Base-by-base conservation (phyloP, 257 asterid genomes). In the Schizonepeta tenuifolia region DNA sequence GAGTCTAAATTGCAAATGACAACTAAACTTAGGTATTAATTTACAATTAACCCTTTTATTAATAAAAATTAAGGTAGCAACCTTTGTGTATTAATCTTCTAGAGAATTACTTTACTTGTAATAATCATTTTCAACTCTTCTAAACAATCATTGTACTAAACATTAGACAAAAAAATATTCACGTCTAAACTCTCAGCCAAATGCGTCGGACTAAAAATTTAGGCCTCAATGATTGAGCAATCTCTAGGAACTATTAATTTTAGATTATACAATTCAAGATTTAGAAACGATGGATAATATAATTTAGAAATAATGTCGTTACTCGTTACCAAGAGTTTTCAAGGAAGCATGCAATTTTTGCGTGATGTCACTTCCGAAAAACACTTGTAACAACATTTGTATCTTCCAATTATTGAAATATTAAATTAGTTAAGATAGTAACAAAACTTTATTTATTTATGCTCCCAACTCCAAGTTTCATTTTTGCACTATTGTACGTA, bases 351-450 rank as follows among this genome's bases (percentile, higher is more conserved):
- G 65, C 55, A 2, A 21, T 11, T 0, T 14, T n/a, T 43, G 8
- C 18, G 56, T 41, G 35, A 64, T 43, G 69, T 64, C 69, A 20
- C 20, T 18, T 5, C 36, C 13, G 55, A 41, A 10, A 38, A 4
- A 21, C 69, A 64, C 69, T 5, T 43, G 38, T 3, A 64, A 64
- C 69, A 38, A 12, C 69, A 28, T 61, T 35, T 17, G 22, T 18
- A 35, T 8, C n/a, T 14, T 60, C 7, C 12, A 7, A 15, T 10
- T 33, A 24, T 40, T 63, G 33, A 43, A 38, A 40, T 18, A 63
- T 18, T 41, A 63, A 40, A 63, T 40, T 20, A 40, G 41, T 31
- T 31, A 28, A 28, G 33, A 28, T 28, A 28, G 26, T 28, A 3
- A 3, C 5, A 5, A 4, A 4, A 2, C 36, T 31, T 31, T 31